Evolutionary conservation across 2,329 filamentous ascomycete genomes (phyloP), one percentile per base, ranked within the genome.

Genomic region (Cyphellophora europaea): DNA sequence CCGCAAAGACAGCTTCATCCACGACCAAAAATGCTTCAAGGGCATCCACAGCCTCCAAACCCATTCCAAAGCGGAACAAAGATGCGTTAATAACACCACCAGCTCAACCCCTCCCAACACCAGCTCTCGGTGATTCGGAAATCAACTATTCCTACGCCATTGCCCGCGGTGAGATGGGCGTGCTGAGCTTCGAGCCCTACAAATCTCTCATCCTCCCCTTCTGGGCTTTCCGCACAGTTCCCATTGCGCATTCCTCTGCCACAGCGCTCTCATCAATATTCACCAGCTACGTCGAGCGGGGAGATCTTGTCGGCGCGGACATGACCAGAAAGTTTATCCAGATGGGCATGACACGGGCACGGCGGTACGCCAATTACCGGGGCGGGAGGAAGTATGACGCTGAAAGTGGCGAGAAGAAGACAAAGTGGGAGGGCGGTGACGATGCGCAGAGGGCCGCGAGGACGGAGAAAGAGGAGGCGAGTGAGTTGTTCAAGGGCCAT

Each of bases 321-420:
- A 79, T 79, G 74, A 56, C 65, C 12, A 59, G 74, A 16, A 79
- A 79, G 48, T 79, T 77, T 45, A 62, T 79, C 5, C 73, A 79
- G 52, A 79, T 79, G 75, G 68, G 74, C 2, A 77, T 77, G 71
- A 79, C 74, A 13, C 54, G 75, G 11, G 67, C 73, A 2, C 72
- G 68, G 45, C 53, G 72, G 39, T 77, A 77, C 55, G 72, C 71
- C 11, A 77, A 77, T 41, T 59, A 67, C 34, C 58, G 61, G 19
- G 62, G 72, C 0, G 74, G 74, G 1, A 61, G 66, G 16, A 78
- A 77, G 48, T 75, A 14, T 18, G 30, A 18, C 16, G 13, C 3
- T 14, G 11, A 3, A 6, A 32, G 13, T n/a, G 30, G 30, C 12
- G 30, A 32, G 14, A 11, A n/a, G 8, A n/a, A 16, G 28, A 16